Percentiles rank a stretch among this genome's conserved stretches.
Evolutionary conservation across 192 early-diverging fungal species (phyloP).

Genomic region (Dimargaris verticillata): DNA sequence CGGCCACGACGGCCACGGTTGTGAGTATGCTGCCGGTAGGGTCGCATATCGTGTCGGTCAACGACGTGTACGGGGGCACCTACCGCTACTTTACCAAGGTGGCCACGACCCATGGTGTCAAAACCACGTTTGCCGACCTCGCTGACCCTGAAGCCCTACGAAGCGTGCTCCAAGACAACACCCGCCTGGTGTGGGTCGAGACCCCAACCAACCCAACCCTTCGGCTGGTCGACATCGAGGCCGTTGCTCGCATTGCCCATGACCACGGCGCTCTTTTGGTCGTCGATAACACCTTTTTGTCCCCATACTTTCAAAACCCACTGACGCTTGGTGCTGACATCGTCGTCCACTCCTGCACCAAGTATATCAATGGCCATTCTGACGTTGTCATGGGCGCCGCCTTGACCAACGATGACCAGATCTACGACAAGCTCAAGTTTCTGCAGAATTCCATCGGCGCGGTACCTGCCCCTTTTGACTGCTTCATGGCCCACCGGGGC

Average conservation of each 20-base stretch:
- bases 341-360: constrained; percentile 93
- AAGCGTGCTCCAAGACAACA: constrained; percentile 46
- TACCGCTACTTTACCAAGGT: constrained; percentile 81
- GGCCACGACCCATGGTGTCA: constrained; percentile 41
- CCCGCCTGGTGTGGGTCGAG: constrained; percentile 71
- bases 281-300: constrained; percentile 79
- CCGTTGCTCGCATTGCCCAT: constrained; percentile 45
- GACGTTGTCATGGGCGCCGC: constrained; percentile 97
- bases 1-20: constrained; percentile 68
- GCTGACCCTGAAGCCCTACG: constrained; percentile 44
- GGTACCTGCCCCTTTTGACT: constrained; percentile 92
- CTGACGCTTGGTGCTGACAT: constrained; percentile 87
- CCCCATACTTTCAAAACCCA: constrained; percentile 80
- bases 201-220: constrained; percentile 81
- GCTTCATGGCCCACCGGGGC: constrained; percentile 85
- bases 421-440: constrained; percentile 66
- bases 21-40: constrained; percentile 49
- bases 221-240: constrained; percentile 60
- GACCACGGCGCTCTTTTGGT: constrained; percentile 45
- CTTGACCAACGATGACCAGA: constrained; percentile 53
- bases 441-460: constrained; percentile 96
- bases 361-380: constrained; percentile 98
- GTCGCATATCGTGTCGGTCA: constrained; percentile 65
- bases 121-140: constrained; percentile 67
- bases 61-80: constrained; percentile 84